phyloP scores from a whole-genome alignment of 441 rosid species.

The Populus trichocarpa region DNA sequence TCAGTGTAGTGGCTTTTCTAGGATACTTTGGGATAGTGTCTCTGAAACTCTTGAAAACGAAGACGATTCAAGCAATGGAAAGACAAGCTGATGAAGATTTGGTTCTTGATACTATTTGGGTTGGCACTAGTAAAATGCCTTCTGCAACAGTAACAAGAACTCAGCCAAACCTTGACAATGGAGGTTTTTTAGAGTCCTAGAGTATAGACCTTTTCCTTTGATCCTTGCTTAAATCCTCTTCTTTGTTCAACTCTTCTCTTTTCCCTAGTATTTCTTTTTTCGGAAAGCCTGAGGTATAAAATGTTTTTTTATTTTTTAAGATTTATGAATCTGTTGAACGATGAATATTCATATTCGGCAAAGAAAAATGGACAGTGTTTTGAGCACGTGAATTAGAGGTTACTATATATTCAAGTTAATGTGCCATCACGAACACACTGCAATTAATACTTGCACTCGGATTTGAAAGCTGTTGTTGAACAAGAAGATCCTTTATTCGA shows the following conservation, averaged over 20 bases:
- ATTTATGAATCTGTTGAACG: not conserved
- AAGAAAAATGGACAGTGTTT: no score
- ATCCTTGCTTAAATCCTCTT: not conserved
- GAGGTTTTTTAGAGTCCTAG: slow-evolving; percentile 23
- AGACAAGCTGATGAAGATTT: slow-evolving; percentile 66
- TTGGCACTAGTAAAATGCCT: slow-evolving; percentile 75
- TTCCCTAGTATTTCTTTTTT: not conserved
- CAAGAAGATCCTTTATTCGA: no score
- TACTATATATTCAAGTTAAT: not conserved
- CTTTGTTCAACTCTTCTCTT: not conserved
- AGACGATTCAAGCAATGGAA: slow-evolving; percentile 73
- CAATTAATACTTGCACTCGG: no score
- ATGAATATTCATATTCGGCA: not conserved
- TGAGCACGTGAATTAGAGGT: not conserved
- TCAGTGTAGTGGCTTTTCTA: slow-evolving; percentile 27
- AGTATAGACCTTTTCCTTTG: not conserved
- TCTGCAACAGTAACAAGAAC: slow-evolving; percentile 68
- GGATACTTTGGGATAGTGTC: slow-evolving; percentile 31
- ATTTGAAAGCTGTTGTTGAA: no score
- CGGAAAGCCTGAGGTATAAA: not conserved
- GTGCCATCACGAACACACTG: not conserved
- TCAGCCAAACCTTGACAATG: slow-evolving; percentile 51
- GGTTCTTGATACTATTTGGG: slow-evolving; percentile 52
- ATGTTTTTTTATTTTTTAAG: not conserved
- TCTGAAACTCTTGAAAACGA: slow-evolving; percentile 35